phyloP scores from a whole-genome alignment of 2,329 filamentous ascomycete genomes.

The Xylariaceae sp. region DNA sequence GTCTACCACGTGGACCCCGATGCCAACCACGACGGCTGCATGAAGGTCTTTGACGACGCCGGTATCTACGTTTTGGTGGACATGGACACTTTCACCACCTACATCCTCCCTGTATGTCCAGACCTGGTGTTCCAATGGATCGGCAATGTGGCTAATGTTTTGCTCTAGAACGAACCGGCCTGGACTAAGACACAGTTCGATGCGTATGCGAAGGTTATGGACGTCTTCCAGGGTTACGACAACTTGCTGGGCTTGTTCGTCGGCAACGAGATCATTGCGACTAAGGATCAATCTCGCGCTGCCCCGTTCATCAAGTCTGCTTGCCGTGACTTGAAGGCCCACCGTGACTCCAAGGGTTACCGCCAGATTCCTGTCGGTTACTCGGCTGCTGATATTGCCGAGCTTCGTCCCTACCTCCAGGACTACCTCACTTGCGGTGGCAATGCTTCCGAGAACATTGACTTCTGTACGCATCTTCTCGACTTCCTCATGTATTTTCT shows the following conservation, averaged over 20 bases:
- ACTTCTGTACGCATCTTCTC: constrained; percentile 53
- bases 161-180: constrained; percentile 48
- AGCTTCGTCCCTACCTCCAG: constrained; percentile 56
- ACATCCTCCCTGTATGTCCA: constrained; percentile 55
- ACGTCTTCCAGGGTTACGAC: constrained; percentile 69
- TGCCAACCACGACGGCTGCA: constrained; percentile 70
- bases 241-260: constrained; percentile 82
- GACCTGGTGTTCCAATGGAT: background rate
- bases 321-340: constrained; percentile 74
- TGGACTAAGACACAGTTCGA: constrained; percentile 72
- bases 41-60: constrained; percentile 70
- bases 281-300: constrained; percentile 51
- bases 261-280: constrained; percentile 80
- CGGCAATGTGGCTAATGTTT: background rate
- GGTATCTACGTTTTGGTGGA: constrained; percentile 84
- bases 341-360: constrained; percentile 69
- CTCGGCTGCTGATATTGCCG: constrained; percentile 77
- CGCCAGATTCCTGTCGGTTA: constrained; percentile 81
- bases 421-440: constrained; percentile 74
- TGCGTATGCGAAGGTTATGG: constrained; percentile 66
- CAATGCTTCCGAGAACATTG: constrained; percentile 63
- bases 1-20: constrained; percentile 79
- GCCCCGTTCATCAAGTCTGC: constrained; percentile 83
- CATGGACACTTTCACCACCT: constrained; percentile 68
- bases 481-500: background rate